These are phyloP conservation scores for Lodderomyces orthopsilosis DNA, from an alignment of 1,139 yeast species.

Conservation along the genomic window DNA sequence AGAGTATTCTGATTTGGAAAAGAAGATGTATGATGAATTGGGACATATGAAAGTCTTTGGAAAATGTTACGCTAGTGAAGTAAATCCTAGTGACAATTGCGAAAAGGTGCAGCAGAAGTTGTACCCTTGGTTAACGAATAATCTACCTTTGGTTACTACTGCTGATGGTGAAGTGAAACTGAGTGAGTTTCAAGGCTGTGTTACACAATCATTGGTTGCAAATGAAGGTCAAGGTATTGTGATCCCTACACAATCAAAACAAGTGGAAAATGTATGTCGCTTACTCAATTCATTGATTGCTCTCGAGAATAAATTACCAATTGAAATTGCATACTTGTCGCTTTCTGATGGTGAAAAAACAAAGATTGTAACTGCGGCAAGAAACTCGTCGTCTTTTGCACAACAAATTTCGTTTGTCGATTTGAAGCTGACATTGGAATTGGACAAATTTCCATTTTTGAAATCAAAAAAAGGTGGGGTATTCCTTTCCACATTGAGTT, in stretches of 20 bases:
- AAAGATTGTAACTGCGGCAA: conserved; percentile 20
- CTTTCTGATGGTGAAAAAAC: conserved; percentile 20
- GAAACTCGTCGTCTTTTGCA: conserved; percentile 12
- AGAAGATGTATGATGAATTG: conserved; percentile 20
- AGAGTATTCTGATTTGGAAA: conserved; percentile 22
- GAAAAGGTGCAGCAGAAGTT: conserved; percentile 14
- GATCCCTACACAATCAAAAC: conserved; percentile 24
- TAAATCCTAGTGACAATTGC: not conserved
- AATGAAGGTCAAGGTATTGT: conserved; percentile 35
- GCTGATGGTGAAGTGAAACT: conserved; percentile 26
- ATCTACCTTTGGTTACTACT: conserved; percentile 13
- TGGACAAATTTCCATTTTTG: not conserved
- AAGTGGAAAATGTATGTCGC: conserved; percentile 20
- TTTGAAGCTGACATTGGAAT: not conserved
- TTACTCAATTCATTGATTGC: conserved; percentile 28
- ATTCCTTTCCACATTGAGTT: conserved; percentile 16
- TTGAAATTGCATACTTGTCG: conserved; percentile 22
- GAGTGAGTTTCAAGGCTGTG: conserved; percentile 32
- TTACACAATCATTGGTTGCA: conserved; percentile 22
- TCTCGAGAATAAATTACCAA: conserved; percentile 28
- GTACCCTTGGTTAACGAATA: conserved; percentile 22
- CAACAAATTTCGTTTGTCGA: conserved; percentile 9
- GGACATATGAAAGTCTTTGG: conserved; percentile 32
- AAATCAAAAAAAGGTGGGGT: not conserved
- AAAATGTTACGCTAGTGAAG: conserved; percentile 21